Base-by-base conservation (phyloP, 768 basidiomycete genomes). In the Auricularia sp. region DNA sequence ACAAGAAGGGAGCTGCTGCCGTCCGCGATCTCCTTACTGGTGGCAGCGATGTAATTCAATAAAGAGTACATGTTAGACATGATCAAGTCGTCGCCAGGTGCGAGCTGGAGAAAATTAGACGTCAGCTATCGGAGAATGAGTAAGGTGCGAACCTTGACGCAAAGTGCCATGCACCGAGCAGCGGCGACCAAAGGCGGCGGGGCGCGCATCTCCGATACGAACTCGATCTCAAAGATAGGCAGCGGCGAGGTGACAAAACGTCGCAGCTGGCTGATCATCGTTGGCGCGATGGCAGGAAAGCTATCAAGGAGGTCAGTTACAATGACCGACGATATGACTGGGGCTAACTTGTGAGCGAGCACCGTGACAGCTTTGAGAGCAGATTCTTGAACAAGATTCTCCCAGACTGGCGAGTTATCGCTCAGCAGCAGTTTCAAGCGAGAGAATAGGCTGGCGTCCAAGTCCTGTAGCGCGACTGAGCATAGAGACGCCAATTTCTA, bases 51-150 rank as follows among this genome's bases (percentile, higher is more conserved):
- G 73, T 91, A 90, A 73, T 98, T 98, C 66, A 98, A 81, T 13
- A 98, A 83, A 3, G 96, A 97, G 74, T 98, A 98, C 86, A 98
- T 89, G 69, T 94, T 92, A 3, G 95, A 98, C 84, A 94, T 88
- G 72, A 91, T 82, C 44, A 94, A 82, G 71, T 94, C 94, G 68
- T 94, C 90, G 54, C 90, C 91, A 16, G 90, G 88, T 16, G 90
- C 86, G 45, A 92, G 79, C 92, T 42, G 39, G 39, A 14, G 39
- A 3, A 14, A 7, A 8, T 42, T 42, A 42, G 39, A 42, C 29
- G 29, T 29, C 29, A 29, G 29, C 29, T 29, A 2, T 29, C 3
- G 29, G 29, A 29, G 29, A 29, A 42, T 42, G 39, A 42, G 13
- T 42, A 8, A 42, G 29, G 29, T 42, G 39, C 39, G 13, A 14